Evolutionary conservation across 2,329 filamentous ascomycete species (phyloP), one percentile per base, ranked within the genome.

Genomic region (Fusarium sp.): DNA sequence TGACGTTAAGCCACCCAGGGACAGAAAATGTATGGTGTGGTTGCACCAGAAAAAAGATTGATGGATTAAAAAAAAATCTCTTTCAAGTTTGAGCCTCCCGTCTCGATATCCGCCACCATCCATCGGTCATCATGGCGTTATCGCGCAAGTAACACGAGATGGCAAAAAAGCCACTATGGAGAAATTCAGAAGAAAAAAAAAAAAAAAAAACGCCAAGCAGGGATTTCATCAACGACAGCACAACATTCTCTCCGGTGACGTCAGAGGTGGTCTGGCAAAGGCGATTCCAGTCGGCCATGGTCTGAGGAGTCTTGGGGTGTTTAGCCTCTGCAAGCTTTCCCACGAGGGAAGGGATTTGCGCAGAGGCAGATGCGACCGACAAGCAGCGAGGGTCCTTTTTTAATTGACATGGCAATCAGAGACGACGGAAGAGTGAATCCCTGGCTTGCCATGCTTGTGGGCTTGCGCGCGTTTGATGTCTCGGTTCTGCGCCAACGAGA

Each of bases 231-330:
- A 52, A 52, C 58, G 39, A 56, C 68, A 64, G 31, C 58, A 58
- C 41, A 68, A 45, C 64, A 37, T 67, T 67, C 31, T 70, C 65
- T 65, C 68, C 65, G 39, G 63, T 78, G 76, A 78, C 76, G 76
- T 78, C 76, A 78, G 69, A 20, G 60, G 20, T 61, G 52, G 59
- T 56, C 57, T 63, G 31, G 57, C 56, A 43, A 66, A 52, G 69
- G 64, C 35, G 50, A 64, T 43, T 66, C 35, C 64, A 31, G 59
- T 58, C 67, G 50, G 33, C 37, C 31, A 41, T 58, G 59, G 67
- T 22, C 37, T 56, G 61, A 68, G 66, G 39, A 60, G 52, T 31
- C 45, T 54, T 43, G 48, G 29, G 48, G 24, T 69, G 60, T 69
- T 57, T 64, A 66, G 59, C 65, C 60, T 68, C 69, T 68, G 67